Evolutionary conservation across 768 basidiomycete genomes (phyloP).

Genomic region (Lactarius deliciosus): DNA sequence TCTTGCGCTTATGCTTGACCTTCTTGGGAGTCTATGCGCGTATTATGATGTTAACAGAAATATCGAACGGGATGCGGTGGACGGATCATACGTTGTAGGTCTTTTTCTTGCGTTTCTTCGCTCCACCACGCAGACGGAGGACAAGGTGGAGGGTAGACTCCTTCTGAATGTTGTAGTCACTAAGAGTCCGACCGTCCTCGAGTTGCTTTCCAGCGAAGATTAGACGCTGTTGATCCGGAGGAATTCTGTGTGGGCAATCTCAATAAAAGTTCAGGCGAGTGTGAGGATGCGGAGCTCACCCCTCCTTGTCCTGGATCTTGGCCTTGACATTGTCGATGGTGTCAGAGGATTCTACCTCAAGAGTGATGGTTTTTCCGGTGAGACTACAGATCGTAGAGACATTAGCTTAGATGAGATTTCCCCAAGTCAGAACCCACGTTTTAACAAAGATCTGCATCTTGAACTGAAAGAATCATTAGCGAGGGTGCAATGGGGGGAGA

Average conservation of each 20-base stretch:
- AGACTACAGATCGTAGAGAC: constrained; percentile 52
- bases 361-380: constrained; percentile 98
- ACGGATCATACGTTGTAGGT: constrained; percentile 82
- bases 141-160: constrained; percentile 98
- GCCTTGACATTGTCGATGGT: constrained; percentile 98
- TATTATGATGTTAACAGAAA: not conserved
- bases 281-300: constrained; percentile 49
- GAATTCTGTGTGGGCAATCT: constrained; percentile 53
- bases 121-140: constrained; percentile 97
- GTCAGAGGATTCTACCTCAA: constrained; percentile 96
- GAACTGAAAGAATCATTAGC: constrained; percentile 19
- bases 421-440: constrained; percentile 60
- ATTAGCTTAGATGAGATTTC: constrained; percentile 7
- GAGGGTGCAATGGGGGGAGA: not conserved
- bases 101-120: constrained; percentile 99
- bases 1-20: constrained; percentile 46
- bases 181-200: constrained; percentile 96
- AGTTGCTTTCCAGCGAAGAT: constrained; percentile 99
- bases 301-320: constrained; percentile 97
- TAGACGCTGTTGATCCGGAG: constrained; percentile 93
- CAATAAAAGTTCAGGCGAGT: constrained; percentile 15
- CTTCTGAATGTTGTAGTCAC: constrained; percentile 98
- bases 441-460: constrained; percentile 99
- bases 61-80: not conserved
- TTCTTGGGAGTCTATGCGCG: constrained; percentile 26